A percentile compares a stretch with the other conserved stretches of the same genome.
Evolutionary conservation across 768 basidiomycete genomes (phyloP).

Genomic region (Kwoniella botswanensis): DNA sequence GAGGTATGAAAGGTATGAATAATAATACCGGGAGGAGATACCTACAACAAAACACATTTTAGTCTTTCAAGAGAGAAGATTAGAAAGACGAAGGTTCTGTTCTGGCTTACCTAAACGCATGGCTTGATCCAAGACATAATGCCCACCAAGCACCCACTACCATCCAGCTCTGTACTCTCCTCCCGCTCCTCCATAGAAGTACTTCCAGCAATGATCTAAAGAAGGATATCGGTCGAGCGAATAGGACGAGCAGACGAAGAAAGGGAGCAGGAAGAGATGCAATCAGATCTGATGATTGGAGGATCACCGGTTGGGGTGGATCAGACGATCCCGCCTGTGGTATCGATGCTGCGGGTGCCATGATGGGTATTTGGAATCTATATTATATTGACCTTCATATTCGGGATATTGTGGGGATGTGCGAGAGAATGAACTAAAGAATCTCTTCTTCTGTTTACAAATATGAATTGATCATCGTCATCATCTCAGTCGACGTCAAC

Average conservation of each 20-base stretch:
- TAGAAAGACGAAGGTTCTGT: not conserved
- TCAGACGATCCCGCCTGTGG: constrained; percentile 12
- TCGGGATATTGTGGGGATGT: no score
- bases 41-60: constrained; percentile 54
- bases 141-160: constrained; percentile 77
- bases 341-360: constrained; percentile 19
- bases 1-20: constrained; percentile 59
- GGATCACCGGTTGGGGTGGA: constrained; percentile 7
- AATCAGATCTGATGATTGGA: constrained; percentile 40
- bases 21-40: constrained; percentile 67
- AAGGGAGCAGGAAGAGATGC: constrained; percentile 52
- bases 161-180: constrained; percentile 60
- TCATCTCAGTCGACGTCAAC: constrained; percentile 5
- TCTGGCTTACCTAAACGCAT: constrained; percentile 63
- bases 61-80: not conserved
- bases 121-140: constrained; percentile 67
- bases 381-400: no score
- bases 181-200: constrained; percentile 46
- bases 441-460: no score
- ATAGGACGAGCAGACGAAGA: constrained; percentile 52
- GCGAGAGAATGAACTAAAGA: no score
- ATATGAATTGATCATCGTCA: not conserved
- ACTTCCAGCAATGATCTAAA: constrained; percentile 43
- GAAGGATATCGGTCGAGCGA: constrained; percentile 42
- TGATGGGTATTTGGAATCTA: not conserved